Evolutionary conservation across 2,329 filamentous ascomycete genomes (phyloP), one percentile per base, ranked within the genome.

Genomic region (Clarireedia hainanense): DNA sequence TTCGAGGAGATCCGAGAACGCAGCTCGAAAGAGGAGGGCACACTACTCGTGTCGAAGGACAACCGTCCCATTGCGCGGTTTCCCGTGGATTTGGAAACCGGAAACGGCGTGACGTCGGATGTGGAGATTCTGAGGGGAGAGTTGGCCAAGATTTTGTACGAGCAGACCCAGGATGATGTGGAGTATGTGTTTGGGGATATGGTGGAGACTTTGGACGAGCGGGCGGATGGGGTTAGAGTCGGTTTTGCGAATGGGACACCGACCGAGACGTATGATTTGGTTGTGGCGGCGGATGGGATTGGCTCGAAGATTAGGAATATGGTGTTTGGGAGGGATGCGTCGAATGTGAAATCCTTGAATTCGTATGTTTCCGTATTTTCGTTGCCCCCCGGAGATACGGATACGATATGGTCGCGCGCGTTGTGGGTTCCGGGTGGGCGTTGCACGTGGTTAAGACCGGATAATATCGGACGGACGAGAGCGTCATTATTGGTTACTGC

Each of bases 211-310:
- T 63, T 68, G n/a, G 56, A 61, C 2, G 60, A 67, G 9, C 63
- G 67, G n/a, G 67, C 67, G 0, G 68, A 69, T 3, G 53, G 57
- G 0, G 66, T 58, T 2, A 73, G 77, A 36, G 68, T 73, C 39
- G 76, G 77, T 55, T 59, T 65, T n/a, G 75, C 73, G 42, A 67
- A 71, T 36, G 58, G 63, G 4, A 68, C 68, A 5, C 30, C 30
- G 1, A 59, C 68, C 4, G 49, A 69, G 6, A 61, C 71, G 17
- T 78, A 68, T 58, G 75, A 78, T 55, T 70, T 80, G 6, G 71
- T 79, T 9, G 72, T 79, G 9, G 75, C 73, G 17, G 74, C 72
- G 54, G 76, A 79, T 57, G 76, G 76, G 2, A 65, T 73, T 12
- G 73, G 70, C 1, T 79, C 76, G 3, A 66, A 71, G 40, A 78